Base-by-base conservation (phyloP, 441 rosid species). In the Gossypium schwendimanii region DNA sequence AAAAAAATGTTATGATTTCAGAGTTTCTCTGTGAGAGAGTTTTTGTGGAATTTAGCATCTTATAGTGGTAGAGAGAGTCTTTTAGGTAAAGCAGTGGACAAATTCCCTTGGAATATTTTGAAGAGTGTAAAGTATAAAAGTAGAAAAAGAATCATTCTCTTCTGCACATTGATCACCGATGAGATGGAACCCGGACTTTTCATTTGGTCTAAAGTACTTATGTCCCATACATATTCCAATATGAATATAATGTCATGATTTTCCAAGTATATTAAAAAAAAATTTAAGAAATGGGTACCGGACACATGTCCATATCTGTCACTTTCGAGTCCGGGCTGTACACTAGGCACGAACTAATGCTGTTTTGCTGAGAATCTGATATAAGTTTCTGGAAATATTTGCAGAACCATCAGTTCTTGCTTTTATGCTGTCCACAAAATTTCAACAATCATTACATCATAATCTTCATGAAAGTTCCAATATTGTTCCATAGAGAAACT, bases 81-180 rank as follows among this genome's bases (percentile, higher is more conserved):
- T 76, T 79, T 64, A 47, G 49, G 64, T 65, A 84, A 84, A 80
- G 82, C 63, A 73, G 59, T 65, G 86, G 63, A 85, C 60, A 70
- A 78, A 81, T 85, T 87, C 88, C 72, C 57, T 14, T 69, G 77
- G 91, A 84, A 82, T 79, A 89, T 83, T 78, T 83, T 85, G 81
- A 75, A 75, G 75, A 72, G 73, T 83, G 80, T 82, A 81, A 87
- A 87, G 85, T 33, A 11, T 0, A 76, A n/a, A 20, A 39, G 24
- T 54, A 20, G 1, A 64, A 59, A 21, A 6, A 72, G 88, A 88
- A 87, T 81, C 81, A 78, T 81, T 81, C 78, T 76, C 63, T 58
- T 58, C 63, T 58, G 36, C 36, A 58, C 31, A 24, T 58, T 58
- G 63, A 58, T 24, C 18, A 58, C 63, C 6, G 5, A 58, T 23